These are phyloP conservation scores for Meyerozyma guilliermondii DNA, from an alignment of 1,139 yeast genomes.

Conservation along the genomic window DNA sequence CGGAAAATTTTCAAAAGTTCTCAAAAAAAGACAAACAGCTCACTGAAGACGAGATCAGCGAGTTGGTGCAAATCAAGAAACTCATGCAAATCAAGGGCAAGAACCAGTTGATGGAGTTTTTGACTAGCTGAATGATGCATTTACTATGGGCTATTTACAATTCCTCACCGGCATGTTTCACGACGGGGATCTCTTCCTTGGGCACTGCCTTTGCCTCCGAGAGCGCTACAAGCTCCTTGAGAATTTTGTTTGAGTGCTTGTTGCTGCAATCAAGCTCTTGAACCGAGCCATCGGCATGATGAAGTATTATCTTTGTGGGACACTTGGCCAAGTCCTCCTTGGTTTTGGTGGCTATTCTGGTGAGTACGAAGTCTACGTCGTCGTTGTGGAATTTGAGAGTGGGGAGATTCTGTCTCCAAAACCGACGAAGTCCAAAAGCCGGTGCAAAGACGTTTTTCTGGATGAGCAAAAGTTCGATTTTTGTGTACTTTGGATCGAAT, in stretches of 20 bases:
- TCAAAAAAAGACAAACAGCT: neutral
- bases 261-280: constrained; percentile 30
- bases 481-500: constrained; percentile 20
- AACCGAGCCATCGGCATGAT: constrained; percentile 14
- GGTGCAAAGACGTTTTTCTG: constrained; percentile 19
- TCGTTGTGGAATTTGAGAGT: constrained; percentile 83
- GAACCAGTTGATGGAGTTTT: neutral
- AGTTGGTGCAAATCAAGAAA: constrained; percentile 50
- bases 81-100: neutral
- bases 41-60: constrained; percentile 39
- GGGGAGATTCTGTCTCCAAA: constrained; percentile 74
- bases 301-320: constrained; percentile 41
- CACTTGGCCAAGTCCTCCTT: constrained; percentile 37
- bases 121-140: neutral
- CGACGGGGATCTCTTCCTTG: constrained; percentile 21
- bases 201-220: constrained; percentile 29
- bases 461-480: constrained; percentile 28
- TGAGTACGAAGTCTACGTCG: constrained; percentile 54
- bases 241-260: constrained; percentile 21
- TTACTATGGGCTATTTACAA: neutral
- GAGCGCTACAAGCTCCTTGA: constrained; percentile 24
- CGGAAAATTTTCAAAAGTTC: neutral
- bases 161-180: neutral
- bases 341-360: constrained; percentile 44
- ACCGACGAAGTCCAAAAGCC: constrained; percentile 38